Base-by-base conservation (phyloP, 306 rosid species). In the Castanospermum australe region DNA sequence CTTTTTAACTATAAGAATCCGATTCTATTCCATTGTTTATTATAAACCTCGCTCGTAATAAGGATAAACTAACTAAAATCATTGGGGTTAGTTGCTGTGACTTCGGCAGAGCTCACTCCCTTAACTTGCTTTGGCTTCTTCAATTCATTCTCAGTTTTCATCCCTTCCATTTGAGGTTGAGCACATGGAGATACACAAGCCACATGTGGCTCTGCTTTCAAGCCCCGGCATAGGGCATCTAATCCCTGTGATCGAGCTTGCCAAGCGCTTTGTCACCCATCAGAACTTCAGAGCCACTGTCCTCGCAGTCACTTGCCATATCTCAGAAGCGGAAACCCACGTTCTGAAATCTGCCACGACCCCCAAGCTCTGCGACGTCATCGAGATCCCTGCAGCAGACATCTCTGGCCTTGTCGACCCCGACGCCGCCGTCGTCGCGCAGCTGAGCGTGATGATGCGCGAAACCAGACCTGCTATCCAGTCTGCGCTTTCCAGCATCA, bases 201-300 rank as follows among this genome's bases (percentile, higher is more conserved):
- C 84, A 0, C 83, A 81, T 57, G 80, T 59, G 18, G 83, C 63
- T 6, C 62, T 84, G n/a, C 79, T 86, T 48, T 51, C 71, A 6
- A 77, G 85, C 74, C 87, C 81, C 0, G 89, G 87, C 11, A 13
- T 67, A n/a, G 89, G 87, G 65, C 87, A 86, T 32, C 54, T 86
- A 25, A 60, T 86, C 36, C 87, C 85, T 2, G 59, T 67, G 25
- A 59, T 86, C 2, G 81, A 83, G 69, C 84, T 86, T 12, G 84
- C 67, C 0, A 83, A 83, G 2, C 69, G 79, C 45, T 81, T 87
- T 21, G 81, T 62, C 59, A 18, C 54, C 57, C 38, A 33, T 52
- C 81, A 30, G 32, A 57, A 52, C 57, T 50, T 75, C 55, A 5
- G 44, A 3, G 83, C 79, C 57, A 84, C 86, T 8, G 63, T 83